These are phyloP conservation scores for Collybia sordida DNA, from an alignment of 768 basidiomycete species.

Conservation along the genomic window DNA sequence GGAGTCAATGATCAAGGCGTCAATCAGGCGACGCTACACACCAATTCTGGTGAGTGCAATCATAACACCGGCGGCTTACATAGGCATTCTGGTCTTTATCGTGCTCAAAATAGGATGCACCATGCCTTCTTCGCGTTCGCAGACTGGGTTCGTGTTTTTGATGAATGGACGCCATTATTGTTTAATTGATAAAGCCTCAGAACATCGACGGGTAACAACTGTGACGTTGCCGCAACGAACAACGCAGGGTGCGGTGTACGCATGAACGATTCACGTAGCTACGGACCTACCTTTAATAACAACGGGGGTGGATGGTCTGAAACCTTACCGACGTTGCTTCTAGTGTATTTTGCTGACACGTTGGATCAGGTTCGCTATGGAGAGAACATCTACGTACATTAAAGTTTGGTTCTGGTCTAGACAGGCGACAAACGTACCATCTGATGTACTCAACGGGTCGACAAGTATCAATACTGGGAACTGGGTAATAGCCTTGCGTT, in stretches of 20 bases:
- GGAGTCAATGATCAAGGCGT: slow-evolving; percentile 57
- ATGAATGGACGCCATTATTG: no score
- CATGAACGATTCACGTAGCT: slow-evolving; percentile 41
- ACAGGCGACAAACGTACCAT: slow-evolving; percentile 38
- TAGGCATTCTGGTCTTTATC: not conserved
- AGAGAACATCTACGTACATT: slow-evolving; percentile 55
- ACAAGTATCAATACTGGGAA: slow-evolving; percentile 42
- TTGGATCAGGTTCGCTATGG: slow-evolving; percentile 55
- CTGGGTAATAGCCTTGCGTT: slow-evolving; percentile 41
- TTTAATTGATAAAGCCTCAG: slow-evolving; percentile 17
- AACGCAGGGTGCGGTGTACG: slow-evolving; percentile 61
- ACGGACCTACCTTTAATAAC: slow-evolving; percentile 56
- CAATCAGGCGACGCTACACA: slow-evolving; percentile 58
- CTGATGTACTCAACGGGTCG: slow-evolving; percentile 43
- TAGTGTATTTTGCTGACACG: not conserved
- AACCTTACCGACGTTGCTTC: not conserved
- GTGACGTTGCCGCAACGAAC: slow-evolving; percentile 43
- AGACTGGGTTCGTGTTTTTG: slow-evolving; percentile 41
- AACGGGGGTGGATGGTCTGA: slow-evolving; percentile 63
- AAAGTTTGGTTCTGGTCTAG: slow-evolving; percentile 76
- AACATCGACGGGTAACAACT: slow-evolving; percentile 40
- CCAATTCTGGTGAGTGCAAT: slow-evolving; percentile 37
- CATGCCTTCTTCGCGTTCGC: slow-evolving; percentile 43
- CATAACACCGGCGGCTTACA: not conserved
- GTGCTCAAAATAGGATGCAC: slow-evolving; percentile 40